Evolutionary conservation across 805 yeast species (phyloP), one percentile per base, ranked within the genome.

Genomic region (Wickerhamiella parazyma): DNA sequence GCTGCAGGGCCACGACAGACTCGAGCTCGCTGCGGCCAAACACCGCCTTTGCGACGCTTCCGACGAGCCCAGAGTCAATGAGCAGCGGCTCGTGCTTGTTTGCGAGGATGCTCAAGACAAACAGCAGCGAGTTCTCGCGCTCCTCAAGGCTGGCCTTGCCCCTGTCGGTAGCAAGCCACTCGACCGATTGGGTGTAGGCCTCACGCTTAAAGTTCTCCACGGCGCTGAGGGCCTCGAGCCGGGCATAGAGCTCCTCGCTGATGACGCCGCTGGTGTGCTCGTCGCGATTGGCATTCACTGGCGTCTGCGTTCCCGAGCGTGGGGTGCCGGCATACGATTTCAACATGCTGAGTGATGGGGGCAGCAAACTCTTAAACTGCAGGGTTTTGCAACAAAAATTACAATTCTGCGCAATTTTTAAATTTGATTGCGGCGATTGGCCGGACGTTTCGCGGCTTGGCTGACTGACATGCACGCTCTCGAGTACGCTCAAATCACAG

Each of bases 41-140:
- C 35, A 46, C 51, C 4, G 63, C 52, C 37, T 33, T 33, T 11
- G 38, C 33, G 2, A 40, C 38, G 22, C 24, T 40, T 42, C 50
- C 49, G 18, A 46, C 51, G 12, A 59, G 45, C 8, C 44, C 41
- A 21, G 41, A 42, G 18, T 49, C 47, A 34, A 60, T 39, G 36
- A 49, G 38, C 17, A 45, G 52, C 4, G 65, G 64, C 41, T 55
- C 64, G 42, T 56, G 60, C 44, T 54, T 56, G 42, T 47, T 49
- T 25, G 57, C 52, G n/a, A 59, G 25, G n/a, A 50, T 51, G 1
- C 52, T 41, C 21, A 60, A 46, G 6, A 59, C 49, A 12, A 48
- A 46, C 17, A 47, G 49, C 44, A 60, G 46, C 6, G 65, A 62
- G 44, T 56, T 49, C 45, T 61, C 64, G 3, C 64, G 46, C 2